A percentile compares a stretch with the other conserved stretches of the same genome.
Evolutionary conservation across 768 basidiomycete species (phyloP).

Genomic region (Kwoniella bestiolae): DNA sequence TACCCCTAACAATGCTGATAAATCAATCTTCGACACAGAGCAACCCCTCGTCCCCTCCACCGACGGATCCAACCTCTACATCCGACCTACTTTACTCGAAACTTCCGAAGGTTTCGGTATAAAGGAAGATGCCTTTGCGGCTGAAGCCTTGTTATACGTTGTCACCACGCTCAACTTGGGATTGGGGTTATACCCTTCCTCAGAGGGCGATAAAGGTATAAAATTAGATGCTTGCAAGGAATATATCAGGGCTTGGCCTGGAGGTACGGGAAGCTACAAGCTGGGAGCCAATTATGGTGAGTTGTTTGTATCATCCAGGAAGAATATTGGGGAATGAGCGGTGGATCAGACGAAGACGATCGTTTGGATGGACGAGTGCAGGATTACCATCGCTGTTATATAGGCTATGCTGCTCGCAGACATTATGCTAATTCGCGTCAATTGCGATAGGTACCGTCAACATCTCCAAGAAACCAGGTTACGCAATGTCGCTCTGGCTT

Average conservation of each 20-base stretch:
- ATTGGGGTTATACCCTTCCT: slow-evolving; percentile 36
- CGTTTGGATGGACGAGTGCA: too few species aligned
- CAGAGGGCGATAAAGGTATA: slow-evolving; percentile 67
- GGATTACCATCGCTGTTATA: too few species aligned
- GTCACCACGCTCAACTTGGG: slow-evolving; percentile 47
- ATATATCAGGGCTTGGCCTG: slow-evolving; percentile 81
- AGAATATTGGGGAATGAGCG: too few species aligned
- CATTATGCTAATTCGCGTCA: not conserved
- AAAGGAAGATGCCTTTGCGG: slow-evolving; percentile 47
- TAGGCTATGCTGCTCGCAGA: not conserved
- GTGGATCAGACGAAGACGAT: too few species aligned
- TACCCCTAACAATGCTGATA: not conserved
- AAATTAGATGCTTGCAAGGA: slow-evolving; percentile 81
- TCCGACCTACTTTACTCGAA: slow-evolving; percentile 50
- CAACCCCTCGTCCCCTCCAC: slow-evolving; percentile 39
- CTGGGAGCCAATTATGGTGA: slow-evolving; percentile 62
- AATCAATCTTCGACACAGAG: slow-evolving; percentile 23
- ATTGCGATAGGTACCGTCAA: slow-evolving; percentile 40
- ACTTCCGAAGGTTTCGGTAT: slow-evolving; percentile 50
- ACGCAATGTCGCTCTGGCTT: slow-evolving; percentile 50
- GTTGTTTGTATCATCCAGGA: slow-evolving; percentile 17
- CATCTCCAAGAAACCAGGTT: slow-evolving; percentile 49
- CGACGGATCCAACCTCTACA: slow-evolving; percentile 51
- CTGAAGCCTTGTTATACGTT: slow-evolving; percentile 47
- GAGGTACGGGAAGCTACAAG: slow-evolving; percentile 90